Evolutionary conservation across 495 filamentous ascomycete species (phyloP).

Genomic region (Penicillium argentinense): DNA sequence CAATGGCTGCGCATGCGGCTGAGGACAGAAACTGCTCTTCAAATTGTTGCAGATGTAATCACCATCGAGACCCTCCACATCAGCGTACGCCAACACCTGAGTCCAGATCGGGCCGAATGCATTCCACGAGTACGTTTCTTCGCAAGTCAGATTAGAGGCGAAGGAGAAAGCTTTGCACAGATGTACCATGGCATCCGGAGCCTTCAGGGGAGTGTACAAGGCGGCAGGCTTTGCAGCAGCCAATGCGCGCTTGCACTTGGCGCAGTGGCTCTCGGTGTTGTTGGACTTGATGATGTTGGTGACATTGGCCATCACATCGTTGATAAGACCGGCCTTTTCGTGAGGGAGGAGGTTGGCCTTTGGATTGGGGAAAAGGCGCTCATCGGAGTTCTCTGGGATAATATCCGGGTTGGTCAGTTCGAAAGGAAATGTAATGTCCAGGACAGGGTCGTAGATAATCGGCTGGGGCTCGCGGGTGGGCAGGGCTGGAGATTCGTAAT

Average conservation of each 20-base stretch:
- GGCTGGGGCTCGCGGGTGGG: constrained; percentile 60
- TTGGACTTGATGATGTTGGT: constrained; percentile 42
- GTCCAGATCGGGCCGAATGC: constrained; percentile 57
- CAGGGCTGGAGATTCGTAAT: constrained; percentile 51
- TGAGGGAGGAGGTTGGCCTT: constrained; percentile 38
- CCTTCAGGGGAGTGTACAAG: constrained; percentile 42
- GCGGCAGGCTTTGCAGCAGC: constrained; percentile 51
- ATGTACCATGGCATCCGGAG: constrained; percentile 51
- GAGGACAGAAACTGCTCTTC: constrained; percentile 45
- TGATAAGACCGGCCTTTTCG: constrained; percentile 41
- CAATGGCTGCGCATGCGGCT: constrained; percentile 42
- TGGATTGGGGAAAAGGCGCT: constrained; percentile 47
- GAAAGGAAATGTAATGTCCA: constrained; percentile 56
- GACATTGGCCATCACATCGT: constrained; percentile 41
- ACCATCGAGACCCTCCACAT: constrained; percentile 56
- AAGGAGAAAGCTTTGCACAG: constrained; percentile 50
- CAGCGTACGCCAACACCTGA: constrained; percentile 54
- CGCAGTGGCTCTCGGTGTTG: constrained; percentile 42
- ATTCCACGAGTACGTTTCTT: constrained; percentile 41
- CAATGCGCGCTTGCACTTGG: constrained; percentile 53
- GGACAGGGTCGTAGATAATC: constrained; percentile 53
- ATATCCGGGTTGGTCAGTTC: constrained; percentile 56
- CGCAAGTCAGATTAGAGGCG: constrained; percentile 43
- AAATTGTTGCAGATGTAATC: constrained; percentile 56
- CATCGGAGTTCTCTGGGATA: constrained; percentile 52